Conservation (phyloP, 2,329 filamentous ascomycete genomes). For the Dactylonectria estremocensis region DNA sequence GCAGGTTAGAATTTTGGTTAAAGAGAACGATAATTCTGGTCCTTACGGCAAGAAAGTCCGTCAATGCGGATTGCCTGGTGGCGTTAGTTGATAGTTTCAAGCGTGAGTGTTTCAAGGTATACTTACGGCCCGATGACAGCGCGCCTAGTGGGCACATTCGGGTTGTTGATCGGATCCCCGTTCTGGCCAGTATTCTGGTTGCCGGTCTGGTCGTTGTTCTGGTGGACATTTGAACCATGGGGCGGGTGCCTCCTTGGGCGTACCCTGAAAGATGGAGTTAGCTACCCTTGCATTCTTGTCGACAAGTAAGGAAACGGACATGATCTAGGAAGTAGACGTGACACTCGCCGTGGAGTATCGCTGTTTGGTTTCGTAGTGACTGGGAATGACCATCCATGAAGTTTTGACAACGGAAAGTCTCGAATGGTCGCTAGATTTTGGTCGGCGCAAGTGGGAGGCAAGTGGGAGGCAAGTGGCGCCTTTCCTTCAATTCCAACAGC, state of each 20-base stretch:
- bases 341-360: neutral
- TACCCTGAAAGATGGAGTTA: conserved; percentile 37
- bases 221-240: no score
- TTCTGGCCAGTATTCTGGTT: conserved; percentile 24
- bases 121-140: conserved; percentile 59
- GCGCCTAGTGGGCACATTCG: conserved; percentile 33
- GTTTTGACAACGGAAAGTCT: conserved; percentile 16
- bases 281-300: conserved; percentile 24
- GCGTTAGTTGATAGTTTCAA: conserved; percentile 25
- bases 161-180: conserved; percentile 34
- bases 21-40: neutral
- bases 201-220: conserved; percentile 20
- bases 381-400: conserved; percentile 5
- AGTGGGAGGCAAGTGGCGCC: no score
- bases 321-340: conserved; percentile 12
- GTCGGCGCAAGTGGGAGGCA: conserved; percentile 41
- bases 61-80: conserved; percentile 66
- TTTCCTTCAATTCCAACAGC: conserved; percentile 24
- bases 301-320: conserved; percentile 29
- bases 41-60: conserved; percentile 67
- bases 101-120: neutral
- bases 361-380: neutral
- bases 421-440: conserved; percentile 22
- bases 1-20: conserved; percentile 36
- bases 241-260: conserved; percentile 36